Evolutionary conservation across 2,329 filamentous ascomycete genomes (phyloP).

Genomic region (Sarocladiaceae sp.): DNA sequence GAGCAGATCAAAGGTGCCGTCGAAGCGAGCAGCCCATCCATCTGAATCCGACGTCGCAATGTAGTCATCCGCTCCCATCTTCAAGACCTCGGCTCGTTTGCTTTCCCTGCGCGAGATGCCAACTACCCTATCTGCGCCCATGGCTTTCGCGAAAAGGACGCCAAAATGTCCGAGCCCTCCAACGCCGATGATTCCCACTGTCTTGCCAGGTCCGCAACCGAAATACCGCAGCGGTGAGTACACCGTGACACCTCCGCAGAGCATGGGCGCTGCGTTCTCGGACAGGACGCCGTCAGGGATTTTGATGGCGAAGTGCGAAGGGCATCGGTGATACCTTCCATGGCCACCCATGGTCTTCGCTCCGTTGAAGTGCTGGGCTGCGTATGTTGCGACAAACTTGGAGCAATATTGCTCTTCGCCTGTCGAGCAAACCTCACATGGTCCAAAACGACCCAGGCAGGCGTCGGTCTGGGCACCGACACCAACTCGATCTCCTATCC

Average conservation of each 20-base stretch:
- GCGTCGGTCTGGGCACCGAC: constrained; percentile 54
- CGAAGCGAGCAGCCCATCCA: constrained; percentile 48
- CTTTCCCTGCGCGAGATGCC: constrained; percentile 48
- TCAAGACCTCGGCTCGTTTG: constrained; percentile 49
- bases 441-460: constrained; percentile 34
- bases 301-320: constrained; percentile 41
- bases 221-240: constrained; percentile 57
- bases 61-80: constrained; percentile 50
- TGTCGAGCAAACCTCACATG: constrained; percentile 34
- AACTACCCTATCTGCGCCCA: constrained; percentile 56
- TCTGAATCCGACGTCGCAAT: constrained; percentile 38
- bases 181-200: constrained; percentile 59
- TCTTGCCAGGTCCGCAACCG: constrained; percentile 60
- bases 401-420: constrained; percentile 37
- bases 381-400: constrained; percentile 41
- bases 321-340: constrained; percentile 26
- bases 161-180: constrained; percentile 66
- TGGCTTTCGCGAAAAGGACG: constrained; percentile 59
- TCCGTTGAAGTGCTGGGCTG: constrained; percentile 21
- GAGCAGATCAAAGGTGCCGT: constrained; percentile 49
- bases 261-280: constrained; percentile 52
- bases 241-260: constrained; percentile 65
- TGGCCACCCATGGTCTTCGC: constrained; percentile 36
- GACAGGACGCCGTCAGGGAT: constrained; percentile 36
- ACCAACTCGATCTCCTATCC: constrained; percentile 57